Percentiles rank a stretch among this genome's conserved stretches.
Conservation (phyloP, 257 asterid genomes). For the Orobanche coerulescens region DNA sequence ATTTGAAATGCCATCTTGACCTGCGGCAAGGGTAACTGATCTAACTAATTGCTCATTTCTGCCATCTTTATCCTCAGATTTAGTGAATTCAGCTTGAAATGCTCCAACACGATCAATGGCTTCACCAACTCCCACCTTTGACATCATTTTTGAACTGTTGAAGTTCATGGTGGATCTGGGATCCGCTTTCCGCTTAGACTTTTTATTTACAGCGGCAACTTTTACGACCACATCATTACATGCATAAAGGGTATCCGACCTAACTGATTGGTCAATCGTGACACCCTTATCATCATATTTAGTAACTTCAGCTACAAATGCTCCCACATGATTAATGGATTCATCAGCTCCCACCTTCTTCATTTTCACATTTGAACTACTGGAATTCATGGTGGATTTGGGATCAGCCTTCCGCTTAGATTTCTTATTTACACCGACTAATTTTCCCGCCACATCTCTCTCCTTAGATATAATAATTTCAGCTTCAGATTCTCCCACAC, state of each 20-base stretch:
- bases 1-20: conserved; percentile 12
- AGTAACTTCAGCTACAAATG: conserved; percentile 28
- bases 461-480: conserved; percentile 31
- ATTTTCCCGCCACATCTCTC: too few relatives aligned
- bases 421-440: too few relatives aligned
- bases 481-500: conserved; percentile 25
- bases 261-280: conserved; percentile 28
- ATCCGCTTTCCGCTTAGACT: too few relatives aligned
- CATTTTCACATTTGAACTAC: too few relatives aligned
- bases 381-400: too few relatives aligned
- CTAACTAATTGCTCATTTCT: conserved; percentile 26
- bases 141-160: too few relatives aligned
- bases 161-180: too few relatives aligned
- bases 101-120: conserved; percentile 28
- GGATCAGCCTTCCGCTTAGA: too few relatives aligned
- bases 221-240: too few relatives aligned
- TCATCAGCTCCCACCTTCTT: conserved; percentile 30
- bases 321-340: conserved; percentile 28
- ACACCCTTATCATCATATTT: conserved; percentile 32
- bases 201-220: too few relatives aligned
- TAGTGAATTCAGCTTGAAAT: conserved; percentile 29
- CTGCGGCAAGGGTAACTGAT: conserved; percentile 23
- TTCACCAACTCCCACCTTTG: conserved; percentile 31
- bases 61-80: conserved; percentile 31
- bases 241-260: conserved; percentile 22